Evolutionary conservation across 179 eudicot genomes (phyloP), one percentile per base, ranked within the genome.

Genomic region (Actinidia chinensis): DNA sequence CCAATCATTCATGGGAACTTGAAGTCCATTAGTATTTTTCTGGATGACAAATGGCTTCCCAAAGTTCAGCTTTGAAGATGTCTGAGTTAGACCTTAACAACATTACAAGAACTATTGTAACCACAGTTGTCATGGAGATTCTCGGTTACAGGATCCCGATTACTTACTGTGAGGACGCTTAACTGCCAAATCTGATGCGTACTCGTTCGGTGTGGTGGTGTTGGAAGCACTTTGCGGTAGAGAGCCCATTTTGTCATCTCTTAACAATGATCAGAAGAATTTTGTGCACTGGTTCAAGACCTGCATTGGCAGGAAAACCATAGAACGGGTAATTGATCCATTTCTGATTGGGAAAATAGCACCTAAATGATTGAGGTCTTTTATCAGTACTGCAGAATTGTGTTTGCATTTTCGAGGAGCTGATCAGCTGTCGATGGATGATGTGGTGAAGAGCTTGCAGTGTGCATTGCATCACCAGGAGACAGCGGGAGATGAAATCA

Each of bases 171-270:
- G 83, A 51, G 56, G 73, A 14, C 82, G 77, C 51, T 50, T 82
- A 33, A 87, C 88, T 0, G 83, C 82, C 18, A 89, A 86, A 68
- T 90, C 94, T 54, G 89, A 87, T 67, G 89, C 84, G 0, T 86
- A 82, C 71, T 82, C 91, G 8, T 89, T 84, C 5, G 92, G 89
- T 4, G 82, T 87, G 11, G 77, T 87, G 25, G 82, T 89, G 58
- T 73, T 83, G 48, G 95, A 89, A 79, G 86, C 85, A 46, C 23
- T 89, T 23, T 85, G 89, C 65, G 89, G 84, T 12, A 85, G 78
- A 36, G 36, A 83, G 8, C 87, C 83, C 6, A 48, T n/a, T 3
- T 0, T 2, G 14, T 25, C 80, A 3, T 69, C 74, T 20, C 79
- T 80, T n/a, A 61, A 33, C 76, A 75, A 25, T 78, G 79, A 78